These are phyloP conservation scores for Ophiocytium majus DNA, from an alignment of 352 stramenopile species.

Conservation along the genomic window DNA sequence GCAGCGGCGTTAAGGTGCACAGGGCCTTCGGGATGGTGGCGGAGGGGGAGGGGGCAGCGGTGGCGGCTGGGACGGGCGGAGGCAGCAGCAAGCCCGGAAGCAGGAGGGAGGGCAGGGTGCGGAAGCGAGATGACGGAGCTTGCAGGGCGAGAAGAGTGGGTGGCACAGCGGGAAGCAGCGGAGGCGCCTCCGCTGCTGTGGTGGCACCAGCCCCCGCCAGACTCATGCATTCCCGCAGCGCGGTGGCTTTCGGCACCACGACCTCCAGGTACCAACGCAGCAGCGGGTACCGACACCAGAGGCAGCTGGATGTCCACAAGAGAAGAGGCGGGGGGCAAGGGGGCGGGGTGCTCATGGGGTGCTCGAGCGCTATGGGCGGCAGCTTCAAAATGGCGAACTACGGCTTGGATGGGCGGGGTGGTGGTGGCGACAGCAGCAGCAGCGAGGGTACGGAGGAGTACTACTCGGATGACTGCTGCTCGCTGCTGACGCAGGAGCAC, in stretches of 20 bases:
- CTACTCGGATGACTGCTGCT: neutral
- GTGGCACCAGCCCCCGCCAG: neutral
- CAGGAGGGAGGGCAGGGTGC: neutral
- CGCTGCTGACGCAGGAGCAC: slow-evolving; percentile 21
- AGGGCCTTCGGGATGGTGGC: neutral
- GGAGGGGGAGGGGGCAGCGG: neutral
- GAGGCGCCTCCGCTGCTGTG: too few relatives aligned
- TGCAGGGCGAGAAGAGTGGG: neutral
- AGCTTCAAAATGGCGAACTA: neutral
- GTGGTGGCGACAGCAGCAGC: neutral
- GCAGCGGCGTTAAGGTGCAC: neutral
- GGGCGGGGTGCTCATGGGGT: neutral
- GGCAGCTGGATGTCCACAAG: neutral
- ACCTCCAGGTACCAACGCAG: neutral
- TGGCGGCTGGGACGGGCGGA: neutral
- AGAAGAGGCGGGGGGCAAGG: neutral
- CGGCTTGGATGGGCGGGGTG: neutral
- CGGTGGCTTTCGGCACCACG: neutral
- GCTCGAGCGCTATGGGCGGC: neutral
- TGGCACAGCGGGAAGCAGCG: neutral
- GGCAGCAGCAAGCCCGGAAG: neutral
- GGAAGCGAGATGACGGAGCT: neutral
- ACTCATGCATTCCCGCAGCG: neutral
- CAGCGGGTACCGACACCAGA: neutral
- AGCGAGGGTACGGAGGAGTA: neutral